These are phyloP conservation scores for Cutaneotrichosporon sp. DNA, from an alignment of 1,284 basidiomycete species.

Conservation along the genomic window DNA sequence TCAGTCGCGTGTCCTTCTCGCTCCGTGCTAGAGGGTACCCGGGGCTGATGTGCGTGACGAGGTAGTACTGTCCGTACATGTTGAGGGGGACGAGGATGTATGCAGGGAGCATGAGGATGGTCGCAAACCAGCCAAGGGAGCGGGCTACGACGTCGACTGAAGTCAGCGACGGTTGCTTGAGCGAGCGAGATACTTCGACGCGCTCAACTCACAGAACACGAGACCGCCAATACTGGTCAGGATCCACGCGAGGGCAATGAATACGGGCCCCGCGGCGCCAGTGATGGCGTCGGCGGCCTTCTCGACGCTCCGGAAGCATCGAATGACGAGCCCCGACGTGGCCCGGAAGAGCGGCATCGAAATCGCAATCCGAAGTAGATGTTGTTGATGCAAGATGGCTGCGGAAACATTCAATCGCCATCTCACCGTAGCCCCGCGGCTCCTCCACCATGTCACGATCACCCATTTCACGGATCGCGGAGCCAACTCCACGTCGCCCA, in stretches of 20 bases:
- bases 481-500: too few species aligned
- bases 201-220: constrained; percentile 69
- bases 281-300: constrained; percentile 71
- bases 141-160: constrained; percentile 65
- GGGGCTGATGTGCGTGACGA: constrained; percentile 69
- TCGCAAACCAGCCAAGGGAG: constrained; percentile 56
- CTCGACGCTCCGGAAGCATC: constrained; percentile 79
- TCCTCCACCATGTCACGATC: too few species aligned
- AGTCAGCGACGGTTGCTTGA: constrained; percentile 12
- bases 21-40: constrained; percentile 56
- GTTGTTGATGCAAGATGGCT: too few species aligned
- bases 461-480: too few species aligned
- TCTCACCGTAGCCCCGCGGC: too few species aligned
- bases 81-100: constrained; percentile 73
- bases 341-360: constrained; percentile 26
- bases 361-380: background rate
- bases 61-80: constrained; percentile 76
- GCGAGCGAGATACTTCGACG: background rate
- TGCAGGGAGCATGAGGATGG: constrained; percentile 54
- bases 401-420: too few species aligned
- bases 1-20: constrained; percentile 27
- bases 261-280: constrained; percentile 83
- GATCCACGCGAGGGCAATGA: constrained; percentile 69
- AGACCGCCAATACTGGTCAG: constrained; percentile 65
- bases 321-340: constrained; percentile 59